Evolutionary conservation across 169 alveolate genomes (phyloP), one percentile per base, ranked within the genome.

Genomic region (Cytauxzoon felis): DNA sequence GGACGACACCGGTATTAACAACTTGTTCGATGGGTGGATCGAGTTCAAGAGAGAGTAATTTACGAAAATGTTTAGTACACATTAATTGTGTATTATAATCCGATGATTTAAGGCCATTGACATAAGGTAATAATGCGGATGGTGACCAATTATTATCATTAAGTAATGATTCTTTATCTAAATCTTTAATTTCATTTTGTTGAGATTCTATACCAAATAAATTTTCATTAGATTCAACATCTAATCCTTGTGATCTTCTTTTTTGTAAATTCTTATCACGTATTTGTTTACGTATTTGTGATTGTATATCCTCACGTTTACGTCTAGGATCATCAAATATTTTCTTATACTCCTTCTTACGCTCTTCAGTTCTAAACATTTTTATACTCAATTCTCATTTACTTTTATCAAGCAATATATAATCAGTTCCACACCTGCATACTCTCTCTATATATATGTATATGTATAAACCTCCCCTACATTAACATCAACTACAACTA

Each of bases 1-100:
- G 98, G 9, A 96, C 96, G 13, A 95, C 93, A n/a, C 97, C 98
- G 40, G 98, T 90, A 52, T 92, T 95, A 38, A 93, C 93, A 6
- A 93, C 95, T 69, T 88, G 90, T 64, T 94, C 95, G 54, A 96
- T 94, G 9, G 98, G 98, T 3, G 98, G 98, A 42, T 90, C 93
- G 29, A 87, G 84, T 78, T 92, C 97, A 24, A 92, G 62, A 32
- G 98, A 93, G 59, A 96, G 88, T 16, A 95, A 88, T 52, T 91
- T 92, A 27, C 98, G 89, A 72, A 95, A 80, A 53, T 94, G 96
- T 65, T 91, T 88, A 23, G 96, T 89, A 58, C 92, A 83, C 58
- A 53, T 75, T 57, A 89, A 64, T 70, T 89, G 94, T 3, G 89
- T 89, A 56, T 78, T 76, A 80, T 78, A 89, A 61, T 89, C 93